Evolutionary conservation across 805 yeast genomes (phyloP), one percentile per base, ranked within the genome.

Genomic region (Metschnikowia corniflorae): DNA sequence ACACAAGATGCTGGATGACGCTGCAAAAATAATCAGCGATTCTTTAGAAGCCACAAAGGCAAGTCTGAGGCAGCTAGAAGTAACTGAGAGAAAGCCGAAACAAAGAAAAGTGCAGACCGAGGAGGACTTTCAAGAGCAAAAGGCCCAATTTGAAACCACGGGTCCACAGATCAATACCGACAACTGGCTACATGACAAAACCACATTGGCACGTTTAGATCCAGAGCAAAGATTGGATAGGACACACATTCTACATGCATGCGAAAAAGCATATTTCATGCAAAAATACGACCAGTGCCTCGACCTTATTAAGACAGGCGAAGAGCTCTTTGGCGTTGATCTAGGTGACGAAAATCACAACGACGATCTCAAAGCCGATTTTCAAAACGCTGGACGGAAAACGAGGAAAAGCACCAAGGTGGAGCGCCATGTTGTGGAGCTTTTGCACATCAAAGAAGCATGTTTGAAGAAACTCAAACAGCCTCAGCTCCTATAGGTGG

Each of bases 31-130:
- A 6, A 19, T 13, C 12, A 20, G 13, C 5, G 18, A 14, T 5
- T 10, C 12, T 4, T 7, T 36, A 12, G 26, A 30, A 5, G 35
- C 29, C 9, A 26, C 37, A 13, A 23, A 33, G 10, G 15, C 23
- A 3, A 24, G 28, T n/a, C 40, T 37, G 17, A 10, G 23, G 15
- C 14, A 28, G 29, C 36, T 37, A 19, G 23, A 26, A 10, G 28
- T 31, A 5, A 12, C 7, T 24, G 40, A 31, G 22, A 36, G 31
- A 27, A 46, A 46, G 17, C 42, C 44, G 18, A 49, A 47, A 31
- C 47, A 43, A 29, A 71, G 96, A 27, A 86, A 83, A 49, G 80
- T 79, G 0, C 96, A 87, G 53, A 52, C 82, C 0, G 78, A 77
- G 27, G 89, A 80, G 36, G 83, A 75, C 39, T 87, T 62, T 46